Conservation (phyloP, 257 asterid genomes). For the Nicotiana attenuata region DNA sequence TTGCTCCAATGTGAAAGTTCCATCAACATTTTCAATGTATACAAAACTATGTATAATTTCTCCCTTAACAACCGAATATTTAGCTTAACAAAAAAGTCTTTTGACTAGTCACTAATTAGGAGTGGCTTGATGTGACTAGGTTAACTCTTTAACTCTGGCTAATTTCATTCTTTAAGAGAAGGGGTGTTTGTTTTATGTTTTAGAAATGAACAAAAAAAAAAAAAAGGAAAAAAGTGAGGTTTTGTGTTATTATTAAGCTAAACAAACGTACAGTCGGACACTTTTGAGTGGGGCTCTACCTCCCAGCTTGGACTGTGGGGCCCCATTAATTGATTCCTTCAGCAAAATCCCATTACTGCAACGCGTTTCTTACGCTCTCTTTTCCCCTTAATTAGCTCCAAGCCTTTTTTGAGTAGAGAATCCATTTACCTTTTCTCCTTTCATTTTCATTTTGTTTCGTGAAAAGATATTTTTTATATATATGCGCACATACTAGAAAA, state of each 20-base stretch:
- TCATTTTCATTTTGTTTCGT: not conserved
- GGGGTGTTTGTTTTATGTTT: too few relatives aligned
- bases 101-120: too few relatives aligned
- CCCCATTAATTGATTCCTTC: not conserved
- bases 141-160: not conserved
- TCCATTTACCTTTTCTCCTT: not conserved
- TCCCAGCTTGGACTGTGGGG: not conserved
- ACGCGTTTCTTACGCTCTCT: not conserved
- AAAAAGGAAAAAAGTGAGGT: not conserved
- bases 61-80: too few relatives aligned
- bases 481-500: too few relatives aligned
- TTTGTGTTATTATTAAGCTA: not conserved
- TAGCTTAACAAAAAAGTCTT: too few relatives aligned
- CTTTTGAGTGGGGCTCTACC: not conserved
- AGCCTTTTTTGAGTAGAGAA: not conserved
- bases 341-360: not conserved
- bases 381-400: conserved; percentile 4
- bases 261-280: not conserved
- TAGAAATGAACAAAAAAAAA: too few relatives aligned
- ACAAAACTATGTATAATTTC: too few relatives aligned
- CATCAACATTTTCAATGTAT: too few relatives aligned
- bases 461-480: too few relatives aligned
- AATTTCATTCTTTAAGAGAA: too few relatives aligned
- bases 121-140: too few relatives aligned
- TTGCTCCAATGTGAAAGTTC: too few relatives aligned